phyloP scores from a whole-genome alignment of 2,329 filamentous ascomycete species.

The Colletotrichum sansevieriae region DNA sequence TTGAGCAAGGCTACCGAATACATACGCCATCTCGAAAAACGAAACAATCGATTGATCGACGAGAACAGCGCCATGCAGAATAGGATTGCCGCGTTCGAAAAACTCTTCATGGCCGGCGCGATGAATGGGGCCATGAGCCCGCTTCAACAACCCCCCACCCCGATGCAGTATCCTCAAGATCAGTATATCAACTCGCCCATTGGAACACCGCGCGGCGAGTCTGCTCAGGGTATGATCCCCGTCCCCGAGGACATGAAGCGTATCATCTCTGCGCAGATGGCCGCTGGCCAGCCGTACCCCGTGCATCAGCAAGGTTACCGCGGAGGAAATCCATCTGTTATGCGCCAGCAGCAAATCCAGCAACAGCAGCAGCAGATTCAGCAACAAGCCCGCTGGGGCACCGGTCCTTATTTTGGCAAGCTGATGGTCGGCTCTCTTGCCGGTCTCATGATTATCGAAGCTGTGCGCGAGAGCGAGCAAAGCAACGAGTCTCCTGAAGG shows the following conservation, averaged over 20 bases:
- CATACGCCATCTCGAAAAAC: slow-evolving; percentile 92
- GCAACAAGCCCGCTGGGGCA: slow-evolving; percentile 67
- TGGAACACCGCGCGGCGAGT: slow-evolving; percentile 54
- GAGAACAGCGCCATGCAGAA: slow-evolving; percentile 86
- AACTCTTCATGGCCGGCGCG: slow-evolving; percentile 83
- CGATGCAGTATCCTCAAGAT: slow-evolving; percentile 65
- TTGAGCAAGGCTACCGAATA: slow-evolving; percentile 97
- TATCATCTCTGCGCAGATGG: slow-evolving; percentile 69
- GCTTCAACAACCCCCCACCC: slow-evolving; percentile 66
- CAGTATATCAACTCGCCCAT: slow-evolving; percentile 61
- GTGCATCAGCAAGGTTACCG: slow-evolving; percentile 62
- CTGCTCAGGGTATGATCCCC: slow-evolving; percentile 71
- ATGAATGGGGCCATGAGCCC: slow-evolving; percentile 72
- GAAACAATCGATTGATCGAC: slow-evolving; percentile 84
- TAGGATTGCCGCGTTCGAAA: slow-evolving; percentile 80
- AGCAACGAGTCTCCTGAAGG: slow-evolving; percentile 74
- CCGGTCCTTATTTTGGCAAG: slow-evolving; percentile 74
- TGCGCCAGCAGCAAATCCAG: slow-evolving; percentile 70
- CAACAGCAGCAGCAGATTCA: slow-evolving; percentile 63
- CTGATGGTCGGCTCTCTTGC: slow-evolving; percentile 94
- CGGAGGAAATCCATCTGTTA: slow-evolving; percentile 56
- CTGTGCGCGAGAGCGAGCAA: slow-evolving; percentile 75
- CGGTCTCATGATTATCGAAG: slow-evolving; percentile 91
- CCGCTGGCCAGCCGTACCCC: slow-evolving; percentile 66
- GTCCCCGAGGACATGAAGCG: slow-evolving; percentile 77